These are phyloP conservation scores for Ceratobasidium sp. DNA, from an alignment of 1,284 basidiomycete species.

Conservation along the genomic window DNA sequence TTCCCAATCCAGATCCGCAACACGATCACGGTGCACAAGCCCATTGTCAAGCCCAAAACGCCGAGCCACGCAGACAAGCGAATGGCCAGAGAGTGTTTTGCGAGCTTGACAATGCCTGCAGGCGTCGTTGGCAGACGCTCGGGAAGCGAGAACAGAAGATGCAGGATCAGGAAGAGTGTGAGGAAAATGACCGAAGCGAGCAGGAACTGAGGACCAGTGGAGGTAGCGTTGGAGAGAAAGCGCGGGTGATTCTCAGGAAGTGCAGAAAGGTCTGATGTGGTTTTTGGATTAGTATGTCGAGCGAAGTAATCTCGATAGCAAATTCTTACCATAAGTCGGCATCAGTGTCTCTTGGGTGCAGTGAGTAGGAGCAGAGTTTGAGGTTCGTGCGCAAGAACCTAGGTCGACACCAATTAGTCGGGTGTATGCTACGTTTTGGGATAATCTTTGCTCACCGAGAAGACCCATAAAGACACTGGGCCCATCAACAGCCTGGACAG, in stretches of 20 bases:
- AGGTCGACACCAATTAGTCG: conserved; percentile 6
- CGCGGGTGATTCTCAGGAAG: conserved; percentile 72
- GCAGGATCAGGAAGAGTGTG: conserved; percentile 75
- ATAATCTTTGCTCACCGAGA: conserved; percentile 64
- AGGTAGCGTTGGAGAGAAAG: conserved; percentile 71
- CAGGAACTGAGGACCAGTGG: conserved; percentile 74
- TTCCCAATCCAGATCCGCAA: conserved; percentile 86
- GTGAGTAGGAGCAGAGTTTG: conserved; percentile 65
- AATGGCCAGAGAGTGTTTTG: conserved; percentile 74
- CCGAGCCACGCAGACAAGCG: conserved; percentile 79
- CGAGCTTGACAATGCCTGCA: conserved; percentile 63
- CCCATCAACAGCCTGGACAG: conserved; percentile 68
- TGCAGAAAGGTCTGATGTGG: conserved; percentile 69
- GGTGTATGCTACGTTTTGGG: conserved; percentile 30
- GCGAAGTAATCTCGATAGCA: background rate
- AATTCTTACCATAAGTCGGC: conserved; percentile 72
- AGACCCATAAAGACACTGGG: conserved; percentile 76
- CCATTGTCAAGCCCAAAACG: conserved; percentile 80
- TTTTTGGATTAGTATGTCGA: conserved; percentile 37
- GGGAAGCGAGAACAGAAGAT: conserved; percentile 76
- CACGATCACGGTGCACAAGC: conserved; percentile 77
- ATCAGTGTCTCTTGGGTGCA: conserved; percentile 71
- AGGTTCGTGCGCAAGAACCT: conserved; percentile 78
- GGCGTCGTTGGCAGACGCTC: conserved; percentile 74
- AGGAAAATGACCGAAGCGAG: conserved; percentile 73